Percentiles rank a stretch among this genome's conserved stretches.
phyloP scores from a whole-genome alignment of 2,329 filamentous ascomycete genomes.

The Xylariomycetidae sp. region DNA sequence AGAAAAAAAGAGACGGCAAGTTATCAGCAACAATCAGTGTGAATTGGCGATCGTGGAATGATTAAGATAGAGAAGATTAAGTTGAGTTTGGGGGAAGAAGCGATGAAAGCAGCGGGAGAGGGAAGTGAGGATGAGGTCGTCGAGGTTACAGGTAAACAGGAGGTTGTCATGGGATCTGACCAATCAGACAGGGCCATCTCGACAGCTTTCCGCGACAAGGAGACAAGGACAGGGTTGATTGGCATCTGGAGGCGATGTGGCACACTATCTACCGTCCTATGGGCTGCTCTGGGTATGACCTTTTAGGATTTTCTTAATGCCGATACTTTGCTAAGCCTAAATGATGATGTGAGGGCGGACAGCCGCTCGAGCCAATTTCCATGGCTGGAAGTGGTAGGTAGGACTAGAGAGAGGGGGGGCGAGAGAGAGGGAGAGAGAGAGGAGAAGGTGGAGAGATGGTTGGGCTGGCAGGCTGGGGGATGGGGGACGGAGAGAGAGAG shows the following conservation, averaged over 20 bases:
- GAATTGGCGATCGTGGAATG: constrained; percentile 11
- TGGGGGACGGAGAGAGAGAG: too few relatives aligned
- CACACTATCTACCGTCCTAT: too few relatives aligned
- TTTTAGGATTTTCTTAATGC: too few relatives aligned
- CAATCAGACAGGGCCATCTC: constrained; percentile 18
- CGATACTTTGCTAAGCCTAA: too few relatives aligned
- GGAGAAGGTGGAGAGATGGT: too few relatives aligned
- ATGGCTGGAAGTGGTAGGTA: constrained; percentile 2
- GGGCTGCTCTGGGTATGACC: too few relatives aligned
- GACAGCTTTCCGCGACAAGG: constrained; percentile 21
- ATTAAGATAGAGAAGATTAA: constrained; percentile 7
- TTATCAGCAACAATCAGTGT: constrained; percentile 11
- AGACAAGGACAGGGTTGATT: too few relatives aligned
- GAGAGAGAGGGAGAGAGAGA: background rate
- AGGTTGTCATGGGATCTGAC: constrained; percentile 20
- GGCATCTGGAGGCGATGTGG: too few relatives aligned
- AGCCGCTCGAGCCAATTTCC: constrained; percentile 17
- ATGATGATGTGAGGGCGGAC: too few relatives aligned
- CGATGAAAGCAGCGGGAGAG: constrained; percentile 15
- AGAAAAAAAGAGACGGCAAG: constrained; percentile 6
- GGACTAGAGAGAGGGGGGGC: background rate
- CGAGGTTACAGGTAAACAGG: constrained; percentile 25
- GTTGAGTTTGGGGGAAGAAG: constrained; percentile 10
- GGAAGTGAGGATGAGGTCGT: constrained; percentile 20
- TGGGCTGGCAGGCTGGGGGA: too few relatives aligned